These are phyloP conservation scores for Apiospora saccharicola DNA, from an alignment of 2,329 filamentous ascomycete species.

Conservation along the genomic window DNA sequence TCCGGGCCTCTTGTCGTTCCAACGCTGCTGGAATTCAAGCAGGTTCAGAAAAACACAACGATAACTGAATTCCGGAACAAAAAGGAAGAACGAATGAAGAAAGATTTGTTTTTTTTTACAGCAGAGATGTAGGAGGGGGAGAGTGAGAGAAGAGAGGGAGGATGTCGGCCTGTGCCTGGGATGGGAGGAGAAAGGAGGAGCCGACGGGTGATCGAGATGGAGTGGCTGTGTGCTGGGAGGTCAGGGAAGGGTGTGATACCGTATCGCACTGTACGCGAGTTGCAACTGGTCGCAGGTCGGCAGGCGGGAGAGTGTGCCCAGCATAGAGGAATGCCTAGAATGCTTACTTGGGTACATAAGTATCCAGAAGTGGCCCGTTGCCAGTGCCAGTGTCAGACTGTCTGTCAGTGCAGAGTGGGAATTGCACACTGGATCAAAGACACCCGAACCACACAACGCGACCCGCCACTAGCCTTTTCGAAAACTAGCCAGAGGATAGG, in stretches of 20 bases:
- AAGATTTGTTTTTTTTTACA: conserved; percentile 20
- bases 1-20: conserved; percentile 18
- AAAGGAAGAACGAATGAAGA: conserved; percentile 18
- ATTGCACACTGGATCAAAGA: conserved; percentile 13
- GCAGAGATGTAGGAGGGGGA: conserved; percentile 10
- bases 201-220: conserved; percentile 24
- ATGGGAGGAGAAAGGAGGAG: conserved; percentile 24
- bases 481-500: not conserved
- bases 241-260: not conserved
- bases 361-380: not conserved
- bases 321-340: not conserved
- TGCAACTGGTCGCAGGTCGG: not conserved
- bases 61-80: conserved; percentile 20
- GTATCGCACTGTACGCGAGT: conserved; percentile 15
- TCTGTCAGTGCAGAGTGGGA: conserved; percentile 15
- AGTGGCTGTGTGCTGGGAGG: conserved; percentile 22
- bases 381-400: conserved; percentile 21
- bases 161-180: not conserved
- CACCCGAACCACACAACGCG: not conserved
- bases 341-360: not conserved
- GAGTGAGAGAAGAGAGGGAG: not conserved
- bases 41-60: conserved; percentile 16
- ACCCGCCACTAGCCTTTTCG: conserved; percentile 14
- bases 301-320: not conserved
- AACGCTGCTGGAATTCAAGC: conserved; percentile 15